Evolutionary conservation across 768 basidiomycete genomes (phyloP).

Genomic region (Calocybe gangraenosa): DNA sequence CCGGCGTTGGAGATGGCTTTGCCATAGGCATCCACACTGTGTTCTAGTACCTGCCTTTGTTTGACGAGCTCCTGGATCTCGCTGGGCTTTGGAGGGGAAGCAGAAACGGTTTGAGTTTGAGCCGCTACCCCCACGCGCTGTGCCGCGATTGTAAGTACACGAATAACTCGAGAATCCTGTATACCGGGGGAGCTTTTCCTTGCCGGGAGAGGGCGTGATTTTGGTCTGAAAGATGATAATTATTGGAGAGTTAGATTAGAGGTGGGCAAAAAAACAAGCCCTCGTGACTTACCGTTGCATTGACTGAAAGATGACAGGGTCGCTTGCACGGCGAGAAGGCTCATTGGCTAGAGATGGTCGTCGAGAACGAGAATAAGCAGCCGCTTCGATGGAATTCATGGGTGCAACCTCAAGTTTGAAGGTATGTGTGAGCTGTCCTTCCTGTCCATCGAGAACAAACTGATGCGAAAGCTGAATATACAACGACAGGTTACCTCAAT

Average conservation of each 20-base stretch:
- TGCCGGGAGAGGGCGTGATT: slow-evolving; percentile 24
- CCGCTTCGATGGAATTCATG: slow-evolving; percentile 38
- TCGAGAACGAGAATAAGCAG: slow-evolving; percentile 36
- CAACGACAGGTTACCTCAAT: background rate
- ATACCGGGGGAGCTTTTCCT: slow-evolving; percentile 20
- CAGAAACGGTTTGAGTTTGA: slow-evolving; percentile 60
- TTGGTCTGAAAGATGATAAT: slow-evolving; percentile 17
- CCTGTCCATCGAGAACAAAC: slow-evolving; percentile 73
- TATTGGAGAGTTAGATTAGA: background rate
- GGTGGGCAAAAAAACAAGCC: background rate
- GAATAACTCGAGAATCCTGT: slow-evolving; percentile 70
- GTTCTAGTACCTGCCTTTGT: slow-evolving; percentile 73
- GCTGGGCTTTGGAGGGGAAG: slow-evolving; percentile 37
- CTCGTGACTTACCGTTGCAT: slow-evolving; percentile 31
- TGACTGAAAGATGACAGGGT: slow-evolving; percentile 40
- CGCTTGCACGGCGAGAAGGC: slow-evolving; percentile 41
- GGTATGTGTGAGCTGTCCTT: slow-evolving; percentile 61
- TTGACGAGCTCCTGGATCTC: slow-evolving; percentile 68
- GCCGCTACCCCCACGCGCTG: slow-evolving; percentile 75
- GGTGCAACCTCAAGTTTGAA: slow-evolving; percentile 75
- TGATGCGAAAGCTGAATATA: slow-evolving; percentile 20
- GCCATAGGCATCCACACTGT: slow-evolving; percentile 72
- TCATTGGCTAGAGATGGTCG: slow-evolving; percentile 39
- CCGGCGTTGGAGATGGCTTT: slow-evolving; percentile 50
- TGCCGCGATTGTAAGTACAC: slow-evolving; percentile 72